A percentile compares a stretch with the other conserved stretches of the same genome.
Evolutionary conservation across 2,329 filamentous ascomycete genomes (phyloP).

Genomic region (Pseudocercospora ulei): DNA sequence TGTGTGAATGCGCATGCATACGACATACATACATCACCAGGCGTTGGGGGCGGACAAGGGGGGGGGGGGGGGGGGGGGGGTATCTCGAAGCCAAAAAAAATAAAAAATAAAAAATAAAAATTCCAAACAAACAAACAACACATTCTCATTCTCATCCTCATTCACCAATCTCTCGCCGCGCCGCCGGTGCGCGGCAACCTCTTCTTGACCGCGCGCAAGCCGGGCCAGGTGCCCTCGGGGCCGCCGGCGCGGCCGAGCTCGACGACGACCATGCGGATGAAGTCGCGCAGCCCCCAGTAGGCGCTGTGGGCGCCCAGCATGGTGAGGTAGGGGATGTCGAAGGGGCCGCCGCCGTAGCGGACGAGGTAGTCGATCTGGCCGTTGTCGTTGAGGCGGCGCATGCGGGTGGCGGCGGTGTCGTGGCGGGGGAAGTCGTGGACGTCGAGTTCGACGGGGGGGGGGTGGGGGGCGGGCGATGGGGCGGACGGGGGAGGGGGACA

Average conservation of each 20-base stretch:
- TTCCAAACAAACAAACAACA: too few relatives aligned
- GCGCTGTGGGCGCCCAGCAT: constrained; percentile 93
- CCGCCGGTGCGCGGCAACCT: constrained; percentile 20
- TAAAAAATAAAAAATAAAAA: too few relatives aligned
- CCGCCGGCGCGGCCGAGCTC: constrained; percentile 73
- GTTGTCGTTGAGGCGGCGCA: constrained; percentile 84
- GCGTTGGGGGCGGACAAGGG: neutral
- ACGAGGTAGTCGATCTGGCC: constrained; percentile 90
- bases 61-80: neutral
- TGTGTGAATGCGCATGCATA: too few relatives aligned
- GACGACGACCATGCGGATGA: constrained; percentile 79
- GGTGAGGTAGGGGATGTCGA: constrained; percentile 93
- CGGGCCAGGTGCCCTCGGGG: constrained; percentile 47
- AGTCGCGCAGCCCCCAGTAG: constrained; percentile 82
- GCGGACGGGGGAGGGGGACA: too few relatives aligned
- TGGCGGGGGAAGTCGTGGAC: constrained; percentile 91
- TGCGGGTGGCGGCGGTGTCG: constrained; percentile 82
- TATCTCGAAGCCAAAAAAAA: constrained; percentile 1
- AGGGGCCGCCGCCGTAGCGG: constrained; percentile 68
- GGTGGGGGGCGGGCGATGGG: too few relatives aligned
- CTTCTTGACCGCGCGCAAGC: constrained; percentile 49
- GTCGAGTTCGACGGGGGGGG: constrained; percentile 86
- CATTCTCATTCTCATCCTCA: neutral
- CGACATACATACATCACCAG: too few relatives aligned
- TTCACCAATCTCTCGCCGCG: neutral